Evolutionary conservation across 2,329 filamentous ascomycete species (phyloP).

Genomic region (Penicillium decumbens): DNA sequence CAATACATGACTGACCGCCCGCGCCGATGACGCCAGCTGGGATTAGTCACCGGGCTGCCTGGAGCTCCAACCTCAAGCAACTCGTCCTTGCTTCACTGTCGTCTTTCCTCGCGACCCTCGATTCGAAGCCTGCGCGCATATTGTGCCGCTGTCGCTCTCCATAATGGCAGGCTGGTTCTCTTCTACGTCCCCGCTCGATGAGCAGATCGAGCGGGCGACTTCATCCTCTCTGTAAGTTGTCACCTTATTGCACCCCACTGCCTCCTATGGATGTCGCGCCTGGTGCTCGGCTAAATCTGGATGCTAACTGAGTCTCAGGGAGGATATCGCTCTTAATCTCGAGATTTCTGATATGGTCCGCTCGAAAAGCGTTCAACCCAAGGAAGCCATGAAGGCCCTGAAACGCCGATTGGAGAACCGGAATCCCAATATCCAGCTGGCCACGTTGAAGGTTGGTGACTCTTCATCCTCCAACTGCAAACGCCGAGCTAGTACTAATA

Average conservation of each 20-base stretch:
- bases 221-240: slow-evolving; percentile 77
- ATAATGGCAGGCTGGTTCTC: slow-evolving; percentile 97
- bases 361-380: slow-evolving; percentile 94
- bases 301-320: slow-evolving; percentile 49
- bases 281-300: too few relatives aligned
- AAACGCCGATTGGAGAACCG: slow-evolving; percentile 94
- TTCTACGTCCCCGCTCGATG: slow-evolving; percentile 86
- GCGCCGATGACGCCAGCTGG: slow-evolving; percentile 33
- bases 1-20: slow-evolving; percentile 31
- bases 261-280: neutral
- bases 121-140: neutral
- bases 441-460: slow-evolving; percentile 72
- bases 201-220: slow-evolving; percentile 94
- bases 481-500: slow-evolving; percentile 66
- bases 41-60: slow-evolving; percentile 24
- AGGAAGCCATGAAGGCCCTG: slow-evolving; percentile 94
- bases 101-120: slow-evolving; percentile 2
- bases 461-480: slow-evolving; percentile 76
- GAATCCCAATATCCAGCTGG: slow-evolving; percentile 94
- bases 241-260: slow-evolving; percentile 7
- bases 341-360: slow-evolving; percentile 97
- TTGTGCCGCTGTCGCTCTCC: slow-evolving; percentile 13
- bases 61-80: slow-evolving; percentile 10
- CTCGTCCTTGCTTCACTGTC: slow-evolving; percentile 11
- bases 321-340: slow-evolving; percentile 94